Base-by-base conservation (phyloP, 352 stramenopile species). In the Pythium apleroticum region DNA sequence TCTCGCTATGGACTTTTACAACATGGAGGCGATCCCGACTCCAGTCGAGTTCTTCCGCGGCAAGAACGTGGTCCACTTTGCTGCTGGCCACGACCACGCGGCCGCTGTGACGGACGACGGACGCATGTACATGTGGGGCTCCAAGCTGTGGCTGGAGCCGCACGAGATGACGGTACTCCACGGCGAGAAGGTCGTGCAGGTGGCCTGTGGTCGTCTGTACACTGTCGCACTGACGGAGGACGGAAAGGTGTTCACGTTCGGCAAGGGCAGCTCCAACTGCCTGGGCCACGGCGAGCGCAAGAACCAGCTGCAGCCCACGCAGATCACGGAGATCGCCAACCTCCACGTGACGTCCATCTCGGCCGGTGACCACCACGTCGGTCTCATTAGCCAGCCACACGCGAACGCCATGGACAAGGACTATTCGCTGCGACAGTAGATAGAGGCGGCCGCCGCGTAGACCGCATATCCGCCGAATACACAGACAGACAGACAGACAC, bases 71-170 rank as follows among this genome's bases (percentile, higher is more conserved):
- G 89, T 86, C 54, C 81, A 97, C 67, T 91, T 99, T 49, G 88
- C 90, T 17, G 96, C 96, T 4, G 97, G 97, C 25, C 88, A 97
- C 63, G 91, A 94, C 62, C 97, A 99, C 77, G 93, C 93, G 70
- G 85, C 83, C 2, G 83, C 81, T 35, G 82, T 93, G 65, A 93
- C 86, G 46, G 83, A 90, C 39, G 80, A 90, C 39, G 88, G 88
- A 3, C 75, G 75, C 25, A 57, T 95, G 60, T 93, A 80, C 70
- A 93, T 89, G 78, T 96, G 84, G 85, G 88, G 88, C 66, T 85
- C 85, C 30, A 97, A 97, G 71, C 76, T 97, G 49, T 96, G 92
- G 79, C 84, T 98, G 28, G 93, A 98, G 80, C 96, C 95, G 53
- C 83, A 91, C 53, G 80, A 93, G 69, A 93, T 96, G 83, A 95